phyloP scores from a whole-genome alignment of 2,329 filamentous ascomycete genomes.

The Aquanectria penicillioides region DNA sequence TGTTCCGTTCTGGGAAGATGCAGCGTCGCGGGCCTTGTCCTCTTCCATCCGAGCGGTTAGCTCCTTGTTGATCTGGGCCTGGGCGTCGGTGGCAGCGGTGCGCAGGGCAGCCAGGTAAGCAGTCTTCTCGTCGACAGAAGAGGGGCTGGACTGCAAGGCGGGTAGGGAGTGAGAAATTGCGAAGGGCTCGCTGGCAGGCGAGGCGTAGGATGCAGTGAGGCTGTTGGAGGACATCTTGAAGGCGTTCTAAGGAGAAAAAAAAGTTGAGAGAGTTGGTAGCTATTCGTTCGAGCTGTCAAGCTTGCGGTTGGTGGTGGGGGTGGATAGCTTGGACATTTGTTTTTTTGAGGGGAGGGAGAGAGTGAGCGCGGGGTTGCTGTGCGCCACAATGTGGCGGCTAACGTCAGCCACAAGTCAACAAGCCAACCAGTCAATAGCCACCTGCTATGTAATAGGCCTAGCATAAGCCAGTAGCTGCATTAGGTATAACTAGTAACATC shows the following conservation, averaged over 20 bases:
- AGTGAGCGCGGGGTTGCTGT: too few species aligned
- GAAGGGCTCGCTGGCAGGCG: conserved; percentile 60
- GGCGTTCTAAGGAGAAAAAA: neutral
- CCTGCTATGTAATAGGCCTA: too few species aligned
- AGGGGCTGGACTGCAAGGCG: conserved; percentile 43
- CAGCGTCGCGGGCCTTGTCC: conserved; percentile 66
- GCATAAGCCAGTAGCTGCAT: too few species aligned
- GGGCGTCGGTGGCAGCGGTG: conserved; percentile 64
- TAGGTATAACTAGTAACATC: too few species aligned
- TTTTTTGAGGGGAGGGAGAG: too few species aligned
- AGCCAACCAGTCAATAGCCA: too few species aligned
- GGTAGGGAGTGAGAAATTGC: conserved; percentile 50
- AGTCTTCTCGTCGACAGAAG: conserved; percentile 60
- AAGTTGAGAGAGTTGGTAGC: conserved; percentile 21
- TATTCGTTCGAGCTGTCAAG: conserved; percentile 21
- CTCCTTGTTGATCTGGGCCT: conserved; percentile 74
- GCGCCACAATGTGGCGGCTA: too few species aligned
- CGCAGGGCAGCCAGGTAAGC: conserved; percentile 70
- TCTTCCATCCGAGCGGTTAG: conserved; percentile 80
- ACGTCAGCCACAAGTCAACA: too few species aligned
- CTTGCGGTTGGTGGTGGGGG: neutral
- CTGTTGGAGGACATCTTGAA: conserved; percentile 16
- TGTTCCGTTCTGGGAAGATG: conserved; percentile 33
- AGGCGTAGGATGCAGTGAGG: conserved; percentile 65
- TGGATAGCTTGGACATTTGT: too few species aligned